Conservation (phyloP, 371 early-diverging fungal species). For the Mucor velutinosus region DNA sequence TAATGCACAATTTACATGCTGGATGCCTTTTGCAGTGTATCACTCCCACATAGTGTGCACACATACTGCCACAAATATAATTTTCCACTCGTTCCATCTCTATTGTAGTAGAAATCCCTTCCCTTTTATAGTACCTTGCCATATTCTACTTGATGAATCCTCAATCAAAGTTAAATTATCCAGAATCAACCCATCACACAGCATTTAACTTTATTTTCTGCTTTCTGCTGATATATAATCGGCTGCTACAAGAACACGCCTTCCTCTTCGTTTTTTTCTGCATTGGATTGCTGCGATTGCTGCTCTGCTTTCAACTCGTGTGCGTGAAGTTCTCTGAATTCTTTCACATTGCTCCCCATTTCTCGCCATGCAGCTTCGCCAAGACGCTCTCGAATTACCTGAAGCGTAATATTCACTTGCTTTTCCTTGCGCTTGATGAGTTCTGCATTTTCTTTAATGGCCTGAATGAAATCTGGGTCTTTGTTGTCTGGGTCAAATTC, state of each 20-base stretch:
- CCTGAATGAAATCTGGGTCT: constrained; percentile 37
- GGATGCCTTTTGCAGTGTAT: not conserved
- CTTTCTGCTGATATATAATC: not conserved
- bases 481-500: constrained; percentile 38
- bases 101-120: not conserved
- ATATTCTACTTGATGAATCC: not conserved
- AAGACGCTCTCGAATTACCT: constrained; percentile 39
- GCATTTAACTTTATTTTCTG: not conserved
- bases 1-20: not conserved
- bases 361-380: constrained; percentile 48
- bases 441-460: constrained; percentile 40
- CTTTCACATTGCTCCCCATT: constrained; percentile 38
- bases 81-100: not conserved
- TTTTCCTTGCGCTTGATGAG: constrained; percentile 39
- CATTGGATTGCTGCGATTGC: not conserved
- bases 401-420: constrained; percentile 38
- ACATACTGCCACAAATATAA: not conserved
- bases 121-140: not conserved
- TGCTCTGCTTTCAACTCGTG: constrained; percentile 4
- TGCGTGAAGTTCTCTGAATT: constrained; percentile 29
- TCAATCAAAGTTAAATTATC: not conserved
- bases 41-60: not conserved
- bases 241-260: not conserved
- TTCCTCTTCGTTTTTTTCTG: not conserved
- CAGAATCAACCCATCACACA: not conserved